Evolutionary conservation across 2,329 filamentous ascomycete genomes (phyloP).

Genomic region (Dactylellina sp.): DNA sequence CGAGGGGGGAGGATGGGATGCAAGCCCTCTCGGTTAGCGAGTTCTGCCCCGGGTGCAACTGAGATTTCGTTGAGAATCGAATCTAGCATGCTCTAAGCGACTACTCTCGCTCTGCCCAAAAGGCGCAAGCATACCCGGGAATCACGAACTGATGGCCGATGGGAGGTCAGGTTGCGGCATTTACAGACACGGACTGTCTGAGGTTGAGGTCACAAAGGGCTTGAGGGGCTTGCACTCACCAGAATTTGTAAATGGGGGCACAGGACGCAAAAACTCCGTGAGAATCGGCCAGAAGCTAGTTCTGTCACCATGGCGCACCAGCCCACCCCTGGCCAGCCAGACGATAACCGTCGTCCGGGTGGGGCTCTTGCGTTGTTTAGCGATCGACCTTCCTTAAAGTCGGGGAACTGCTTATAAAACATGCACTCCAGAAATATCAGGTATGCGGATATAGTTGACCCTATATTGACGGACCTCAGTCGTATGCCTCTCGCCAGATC

Average conservation of each 20-base stretch:
- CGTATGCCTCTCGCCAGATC: too few relatives aligned
- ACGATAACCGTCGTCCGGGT: constrained; percentile 7
- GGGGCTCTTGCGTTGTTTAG: constrained; percentile 53
- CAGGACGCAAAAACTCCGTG: constrained; percentile 40
- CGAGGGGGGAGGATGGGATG: constrained; percentile 22
- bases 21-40: constrained; percentile 54
- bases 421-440: constrained; percentile 1
- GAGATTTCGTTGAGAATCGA: constrained; percentile 43
- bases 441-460: constrained; percentile 25
- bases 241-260: constrained; percentile 20
- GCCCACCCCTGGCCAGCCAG: neutral
- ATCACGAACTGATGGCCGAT: constrained; percentile 46
- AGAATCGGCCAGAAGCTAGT: constrained; percentile 36
- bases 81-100: constrained; percentile 56
- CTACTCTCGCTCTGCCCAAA: constrained; percentile 28
- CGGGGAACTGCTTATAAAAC: constrained; percentile 52
- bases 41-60: constrained; percentile 49
- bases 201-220: constrained; percentile 13
- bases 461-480: constrained; percentile 3
- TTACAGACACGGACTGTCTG: constrained; percentile 24
- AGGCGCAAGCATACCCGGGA: constrained; percentile 55
- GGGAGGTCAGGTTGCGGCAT: constrained; percentile 51
- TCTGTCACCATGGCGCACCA: constrained; percentile 26
- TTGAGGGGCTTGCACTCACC: too few relatives aligned
- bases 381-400: constrained; percentile 55